phyloP scores from a whole-genome alignment of 2,329 filamentous ascomycete genomes.

The Teratosphaeriaceae sp. region DNA sequence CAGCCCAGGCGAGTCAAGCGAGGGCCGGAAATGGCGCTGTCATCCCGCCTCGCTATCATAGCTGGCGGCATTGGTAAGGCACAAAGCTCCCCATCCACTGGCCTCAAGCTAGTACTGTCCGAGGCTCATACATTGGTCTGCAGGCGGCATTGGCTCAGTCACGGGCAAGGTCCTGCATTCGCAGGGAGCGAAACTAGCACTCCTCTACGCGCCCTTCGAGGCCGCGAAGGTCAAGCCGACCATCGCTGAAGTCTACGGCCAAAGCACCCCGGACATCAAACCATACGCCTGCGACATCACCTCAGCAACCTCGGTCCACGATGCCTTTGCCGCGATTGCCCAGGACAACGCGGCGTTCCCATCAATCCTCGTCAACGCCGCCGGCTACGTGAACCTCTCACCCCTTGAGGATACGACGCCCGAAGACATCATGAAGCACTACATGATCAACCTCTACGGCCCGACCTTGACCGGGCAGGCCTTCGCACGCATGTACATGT shows the following conservation, averaged over 20 bases:
- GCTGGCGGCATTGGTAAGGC: no score
- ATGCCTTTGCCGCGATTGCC: constrained; percentile 23
- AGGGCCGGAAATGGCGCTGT: no score
- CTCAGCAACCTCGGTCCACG: constrained; percentile 20
- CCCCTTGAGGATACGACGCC: constrained; percentile 37
- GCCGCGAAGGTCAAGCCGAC: constrained; percentile 31
- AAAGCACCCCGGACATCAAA: constrained; percentile 14
- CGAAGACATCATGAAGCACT: constrained; percentile 38
- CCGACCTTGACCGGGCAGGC: constrained; percentile 42
- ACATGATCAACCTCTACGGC: constrained; percentile 39
- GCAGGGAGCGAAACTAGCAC: constrained; percentile 38
- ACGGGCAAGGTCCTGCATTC: constrained; percentile 36
- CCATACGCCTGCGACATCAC: constrained; percentile 32
- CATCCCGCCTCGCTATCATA: no score
- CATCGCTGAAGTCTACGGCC: constrained; percentile 29
- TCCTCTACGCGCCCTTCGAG: constrained; percentile 44
- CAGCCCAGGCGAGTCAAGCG: no score
- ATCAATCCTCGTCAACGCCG: constrained; percentile 28
- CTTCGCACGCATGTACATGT: constrained; percentile 37
- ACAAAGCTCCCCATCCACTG: no score
- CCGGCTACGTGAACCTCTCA: constrained; percentile 40
- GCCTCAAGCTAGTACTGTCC: not conserved
- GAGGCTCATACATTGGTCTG: not conserved
- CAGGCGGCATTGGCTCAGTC: constrained; percentile 38
- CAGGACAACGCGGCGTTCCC: constrained; percentile 23